Conservation (phyloP, 2,329 filamentous ascomycete species). For the Phyllosticta capitalensis region DNA sequence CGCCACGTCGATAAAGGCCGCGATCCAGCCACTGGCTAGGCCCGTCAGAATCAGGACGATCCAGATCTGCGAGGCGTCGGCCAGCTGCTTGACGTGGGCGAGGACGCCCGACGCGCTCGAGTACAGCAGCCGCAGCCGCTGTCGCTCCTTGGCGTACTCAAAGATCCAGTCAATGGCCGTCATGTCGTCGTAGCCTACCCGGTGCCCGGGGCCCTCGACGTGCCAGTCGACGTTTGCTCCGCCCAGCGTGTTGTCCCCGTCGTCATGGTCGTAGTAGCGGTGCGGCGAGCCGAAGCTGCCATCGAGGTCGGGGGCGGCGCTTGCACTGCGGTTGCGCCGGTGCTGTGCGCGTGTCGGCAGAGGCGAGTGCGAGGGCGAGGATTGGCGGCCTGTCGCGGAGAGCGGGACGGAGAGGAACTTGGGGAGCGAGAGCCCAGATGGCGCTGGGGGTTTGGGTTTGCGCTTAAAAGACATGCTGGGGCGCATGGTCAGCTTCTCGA, state of each 20-base stretch:
- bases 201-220: constrained; percentile 74
- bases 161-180: constrained; percentile 99
- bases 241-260: constrained; percentile 35
- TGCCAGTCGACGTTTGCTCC: constrained; percentile 63
- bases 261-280: constrained; percentile 28
- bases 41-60: constrained; percentile 78
- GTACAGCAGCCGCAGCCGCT: constrained; percentile 69
- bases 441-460: constrained; percentile 43
- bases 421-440: constrained; percentile 29
- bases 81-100: constrained; percentile 61
- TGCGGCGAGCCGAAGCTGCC: constrained; percentile 35
- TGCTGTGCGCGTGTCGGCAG: constrained; percentile 21
- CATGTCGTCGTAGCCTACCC: constrained; percentile 91
- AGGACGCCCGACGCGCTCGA: constrained; percentile 57
- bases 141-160: constrained; percentile 92
- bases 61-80: constrained; percentile 89
- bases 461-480: constrained; percentile 60
- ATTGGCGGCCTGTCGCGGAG: constrained; percentile 8
- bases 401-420: constrained; percentile 34
- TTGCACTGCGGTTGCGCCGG: constrained; percentile 20
- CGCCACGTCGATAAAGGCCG: constrained; percentile 79
- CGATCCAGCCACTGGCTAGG: constrained; percentile 70
- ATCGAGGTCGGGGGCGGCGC: constrained; percentile 21
- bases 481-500: constrained; percentile 10
- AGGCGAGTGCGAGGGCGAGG: constrained; percentile 16